Conservation (phyloP, 1,284 basidiomycete species). For the Malassezia obtusa region DNA sequence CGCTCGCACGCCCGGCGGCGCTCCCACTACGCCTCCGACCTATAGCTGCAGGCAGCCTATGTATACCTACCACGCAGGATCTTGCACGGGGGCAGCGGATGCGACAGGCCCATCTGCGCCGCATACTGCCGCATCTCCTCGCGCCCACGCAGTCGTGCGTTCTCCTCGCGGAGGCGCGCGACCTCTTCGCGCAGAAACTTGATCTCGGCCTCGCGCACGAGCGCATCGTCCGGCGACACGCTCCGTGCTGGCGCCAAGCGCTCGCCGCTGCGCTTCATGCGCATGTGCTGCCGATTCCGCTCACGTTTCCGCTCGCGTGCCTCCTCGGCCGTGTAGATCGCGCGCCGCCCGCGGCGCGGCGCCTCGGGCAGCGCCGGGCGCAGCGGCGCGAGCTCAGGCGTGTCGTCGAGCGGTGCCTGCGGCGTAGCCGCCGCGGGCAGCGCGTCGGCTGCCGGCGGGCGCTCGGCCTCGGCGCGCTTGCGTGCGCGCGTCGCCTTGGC, state of each 20-base stretch:
- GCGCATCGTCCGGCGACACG: conserved; percentile 11
- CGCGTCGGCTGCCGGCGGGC: background rate
- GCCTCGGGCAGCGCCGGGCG: background rate
- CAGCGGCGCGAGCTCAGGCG: background rate
- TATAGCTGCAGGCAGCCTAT: no score
- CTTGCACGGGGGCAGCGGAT: no score
- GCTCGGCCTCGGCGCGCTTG: background rate
- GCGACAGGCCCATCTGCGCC: conserved; percentile 8
- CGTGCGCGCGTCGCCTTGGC: background rate
- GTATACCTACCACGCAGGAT: no score
- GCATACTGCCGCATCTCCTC: conserved; percentile 21
- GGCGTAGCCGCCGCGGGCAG: background rate
- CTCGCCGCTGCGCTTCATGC: conserved; percentile 17
- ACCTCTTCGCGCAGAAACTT: conserved; percentile 30
- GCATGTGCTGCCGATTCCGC: conserved; percentile 15
- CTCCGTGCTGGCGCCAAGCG: conserved; percentile 16
- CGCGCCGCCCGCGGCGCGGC: conserved; percentile 3
- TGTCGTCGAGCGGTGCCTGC: background rate
- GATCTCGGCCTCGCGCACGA: conserved; percentile 32
- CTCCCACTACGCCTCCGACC: no score
- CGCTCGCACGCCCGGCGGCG: no score
- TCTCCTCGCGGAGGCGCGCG: conserved; percentile 31
- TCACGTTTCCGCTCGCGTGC: conserved; percentile 14
- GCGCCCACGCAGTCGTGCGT: conserved; percentile 30
- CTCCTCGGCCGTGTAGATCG: conserved; percentile 14